These are phyloP conservation scores for Fusarium sp. DNA, from an alignment of 2,329 filamentous ascomycete genomes.

Conservation along the genomic window DNA sequence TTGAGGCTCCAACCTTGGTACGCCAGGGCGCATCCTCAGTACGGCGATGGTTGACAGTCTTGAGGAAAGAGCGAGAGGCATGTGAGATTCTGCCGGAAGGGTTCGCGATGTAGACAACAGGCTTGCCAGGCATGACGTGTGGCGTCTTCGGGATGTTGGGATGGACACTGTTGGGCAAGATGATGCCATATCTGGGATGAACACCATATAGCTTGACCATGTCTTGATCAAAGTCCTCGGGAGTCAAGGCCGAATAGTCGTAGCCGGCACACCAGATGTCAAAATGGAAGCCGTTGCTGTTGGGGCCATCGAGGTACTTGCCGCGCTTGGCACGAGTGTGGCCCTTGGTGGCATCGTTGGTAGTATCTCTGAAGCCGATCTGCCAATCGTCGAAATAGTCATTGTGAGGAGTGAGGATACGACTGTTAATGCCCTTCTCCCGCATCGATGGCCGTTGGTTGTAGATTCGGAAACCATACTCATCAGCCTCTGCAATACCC, in stretches of 20 bases:
- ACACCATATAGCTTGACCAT: slow-evolving; percentile 62
- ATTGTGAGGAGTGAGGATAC: slow-evolving; percentile 61
- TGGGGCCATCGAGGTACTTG: slow-evolving; percentile 65
- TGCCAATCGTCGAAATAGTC: slow-evolving; percentile 65
- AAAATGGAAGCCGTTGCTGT: slow-evolving; percentile 65
- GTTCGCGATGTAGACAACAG: slow-evolving; percentile 62
- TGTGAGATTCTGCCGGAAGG: slow-evolving; percentile 61
- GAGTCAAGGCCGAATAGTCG: slow-evolving; percentile 62
- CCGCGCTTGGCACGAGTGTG: slow-evolving; percentile 65
- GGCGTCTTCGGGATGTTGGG: slow-evolving; percentile 51
- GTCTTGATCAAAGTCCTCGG: slow-evolving; percentile 64
- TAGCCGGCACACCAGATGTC: slow-evolving; percentile 66
- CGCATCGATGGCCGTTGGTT: slow-evolving; percentile 55
- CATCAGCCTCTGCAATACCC: slow-evolving; percentile 61
- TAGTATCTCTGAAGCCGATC: slow-evolving; percentile 70
- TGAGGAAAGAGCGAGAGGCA: slow-evolving; percentile 59
- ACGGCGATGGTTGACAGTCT: slow-evolving; percentile 51
- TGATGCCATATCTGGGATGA: slow-evolving; percentile 66
- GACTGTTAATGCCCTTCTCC: slow-evolving; percentile 62
- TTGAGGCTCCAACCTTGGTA: slow-evolving; percentile 49
- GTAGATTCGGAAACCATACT: slow-evolving; percentile 62
- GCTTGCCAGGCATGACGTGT: slow-evolving; percentile 59
- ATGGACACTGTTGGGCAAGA: slow-evolving; percentile 60
- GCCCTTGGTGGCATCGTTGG: slow-evolving; percentile 66
- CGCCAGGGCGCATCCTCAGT: slow-evolving; percentile 50